Percentiles rank a stretch among this genome's conserved stretches.
These are phyloP conservation scores for Entomortierella lignicola DNA, from an alignment of 192 early-diverging fungal genomes.

Conservation along the genomic window DNA sequence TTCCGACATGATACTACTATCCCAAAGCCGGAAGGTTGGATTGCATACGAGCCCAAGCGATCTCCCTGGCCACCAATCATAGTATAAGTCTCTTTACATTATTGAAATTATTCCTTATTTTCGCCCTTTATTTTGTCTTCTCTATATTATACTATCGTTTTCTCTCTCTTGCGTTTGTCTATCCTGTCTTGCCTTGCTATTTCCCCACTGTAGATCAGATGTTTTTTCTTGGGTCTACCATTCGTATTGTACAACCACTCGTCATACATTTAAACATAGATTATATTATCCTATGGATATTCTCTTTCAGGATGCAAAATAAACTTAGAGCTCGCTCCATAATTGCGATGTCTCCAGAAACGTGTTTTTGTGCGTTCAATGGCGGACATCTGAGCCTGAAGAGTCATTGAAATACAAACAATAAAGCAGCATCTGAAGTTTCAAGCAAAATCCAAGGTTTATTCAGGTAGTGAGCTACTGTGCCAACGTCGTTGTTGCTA, in stretches of 20 bases:
- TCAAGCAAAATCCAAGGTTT: no score
- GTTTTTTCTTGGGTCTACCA: neutral
- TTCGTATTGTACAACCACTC: constrained; percentile 21
- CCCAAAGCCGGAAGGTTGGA: constrained; percentile 52
- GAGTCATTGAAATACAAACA: no score
- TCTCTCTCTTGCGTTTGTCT: no score
- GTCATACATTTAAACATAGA: neutral
- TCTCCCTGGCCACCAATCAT: constrained; percentile 51
- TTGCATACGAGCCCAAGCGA: constrained; percentile 50
- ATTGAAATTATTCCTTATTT: neutral
- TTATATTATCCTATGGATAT: neutral
- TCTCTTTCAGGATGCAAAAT: no score
- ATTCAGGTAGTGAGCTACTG: no score
- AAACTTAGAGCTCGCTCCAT: no score
- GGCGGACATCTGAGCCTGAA: no score
- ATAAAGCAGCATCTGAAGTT: no score
- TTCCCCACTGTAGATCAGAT: constrained; percentile 24
- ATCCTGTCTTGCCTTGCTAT: neutral
- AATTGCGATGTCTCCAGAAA: no score
- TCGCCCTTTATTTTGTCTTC: constrained; percentile 7
- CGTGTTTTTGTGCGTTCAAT: no score
- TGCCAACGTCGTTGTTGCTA: no score
- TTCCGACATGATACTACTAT: constrained; percentile 40
- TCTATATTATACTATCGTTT: neutral
- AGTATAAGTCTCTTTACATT: constrained; percentile 9